phyloP scores from a whole-genome alignment of 225 moss, liverwort and hornwort species.

The Ulota crispa region DNA sequence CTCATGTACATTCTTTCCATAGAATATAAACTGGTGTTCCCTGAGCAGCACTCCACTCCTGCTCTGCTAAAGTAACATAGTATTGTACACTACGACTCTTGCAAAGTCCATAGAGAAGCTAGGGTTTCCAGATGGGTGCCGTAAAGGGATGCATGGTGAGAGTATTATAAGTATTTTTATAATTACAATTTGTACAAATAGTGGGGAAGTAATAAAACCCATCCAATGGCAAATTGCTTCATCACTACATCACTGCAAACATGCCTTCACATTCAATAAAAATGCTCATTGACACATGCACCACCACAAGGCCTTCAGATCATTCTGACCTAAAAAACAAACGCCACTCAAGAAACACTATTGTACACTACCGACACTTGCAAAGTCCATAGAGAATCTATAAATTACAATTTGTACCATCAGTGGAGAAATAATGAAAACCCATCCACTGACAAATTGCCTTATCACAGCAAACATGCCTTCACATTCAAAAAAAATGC shows the following conservation, averaged over 20 bases:
- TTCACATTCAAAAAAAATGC: neutral
- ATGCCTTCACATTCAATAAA: neutral
- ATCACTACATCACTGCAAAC: neutral
- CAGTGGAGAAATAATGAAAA: neutral
- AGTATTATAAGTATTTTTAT: neutral
- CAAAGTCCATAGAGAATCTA: no score
- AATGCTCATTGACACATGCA: neutral
- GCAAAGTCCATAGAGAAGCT: neutral
- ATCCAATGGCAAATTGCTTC: neutral
- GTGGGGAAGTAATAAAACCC: neutral
- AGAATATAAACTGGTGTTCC: neutral
- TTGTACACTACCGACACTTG: no score
- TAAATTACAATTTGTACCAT: constrained; percentile 23
- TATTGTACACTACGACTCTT: neutral
- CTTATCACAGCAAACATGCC: neutral
- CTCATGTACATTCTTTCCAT: neutral
- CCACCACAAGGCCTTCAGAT: neutral
- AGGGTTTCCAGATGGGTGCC: neutral
- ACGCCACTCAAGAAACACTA: no score
- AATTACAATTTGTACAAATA: constrained; percentile 21
- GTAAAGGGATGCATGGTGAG: neutral
- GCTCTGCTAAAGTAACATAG: no score
- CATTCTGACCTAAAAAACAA: neutral
- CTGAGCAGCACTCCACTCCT: neutral
- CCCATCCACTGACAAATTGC: neutral